Percentiles rank a stretch among this genome's conserved stretches.
phyloP scores from a whole-genome alignment of 495 filamentous ascomycete species.

The Hyaloscypha variabilis region DNA sequence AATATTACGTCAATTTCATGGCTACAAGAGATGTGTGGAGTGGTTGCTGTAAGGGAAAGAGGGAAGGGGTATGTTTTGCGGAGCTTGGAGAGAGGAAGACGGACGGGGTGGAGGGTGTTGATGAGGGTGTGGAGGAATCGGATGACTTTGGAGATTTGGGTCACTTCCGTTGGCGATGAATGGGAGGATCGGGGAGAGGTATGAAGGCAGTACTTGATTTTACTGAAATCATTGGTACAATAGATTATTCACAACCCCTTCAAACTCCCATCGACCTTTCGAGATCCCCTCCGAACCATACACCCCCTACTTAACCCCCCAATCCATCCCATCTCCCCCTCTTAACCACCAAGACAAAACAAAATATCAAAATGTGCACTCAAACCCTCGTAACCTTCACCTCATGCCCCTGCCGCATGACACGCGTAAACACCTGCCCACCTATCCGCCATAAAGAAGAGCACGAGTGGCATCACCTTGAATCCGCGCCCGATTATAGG shows the following conservation, averaged over 20 bases:
- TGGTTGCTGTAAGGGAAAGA: background rate
- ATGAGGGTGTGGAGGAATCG: background rate
- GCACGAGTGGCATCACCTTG: background rate
- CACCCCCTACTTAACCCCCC: background rate
- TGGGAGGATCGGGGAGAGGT: background rate
- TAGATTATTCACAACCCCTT: too few relatives aligned
- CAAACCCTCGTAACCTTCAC: conserved; percentile 4
- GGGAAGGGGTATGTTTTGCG: background rate
- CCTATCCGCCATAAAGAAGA: background rate
- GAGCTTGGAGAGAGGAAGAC: background rate
- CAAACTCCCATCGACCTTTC: too few relatives aligned
- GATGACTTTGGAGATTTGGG: background rate
- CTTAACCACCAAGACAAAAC: background rate
- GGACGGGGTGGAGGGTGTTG: background rate
- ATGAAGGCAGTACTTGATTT: too few relatives aligned
- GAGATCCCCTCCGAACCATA: too few relatives aligned
- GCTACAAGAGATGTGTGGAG: background rate
- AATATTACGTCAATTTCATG: background rate
- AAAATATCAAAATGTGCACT: conserved; percentile 2
- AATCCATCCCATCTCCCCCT: too few relatives aligned
- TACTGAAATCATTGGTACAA: too few relatives aligned
- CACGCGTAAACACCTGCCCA: background rate
- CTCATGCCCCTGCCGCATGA: conserved; percentile 5
- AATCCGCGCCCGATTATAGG: background rate
- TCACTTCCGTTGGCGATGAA: background rate